Base-by-base conservation (phyloP, 305 asterid species). In the Fraxinus paxiana region DNA sequence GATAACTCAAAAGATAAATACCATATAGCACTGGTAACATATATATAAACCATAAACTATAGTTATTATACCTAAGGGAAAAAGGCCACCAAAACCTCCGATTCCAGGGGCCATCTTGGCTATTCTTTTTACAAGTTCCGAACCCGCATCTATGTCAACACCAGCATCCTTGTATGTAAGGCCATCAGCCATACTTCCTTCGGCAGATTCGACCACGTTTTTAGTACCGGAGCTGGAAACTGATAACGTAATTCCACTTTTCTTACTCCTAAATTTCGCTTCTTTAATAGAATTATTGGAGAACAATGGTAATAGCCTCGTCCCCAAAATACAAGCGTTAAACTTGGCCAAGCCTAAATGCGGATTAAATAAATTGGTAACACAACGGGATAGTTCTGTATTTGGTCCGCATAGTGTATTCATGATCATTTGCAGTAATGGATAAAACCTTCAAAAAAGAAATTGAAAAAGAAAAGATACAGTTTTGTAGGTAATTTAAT, bases 101-200 rank as follows among this genome's bases (percentile, higher is more conserved):
- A 95, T 90, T 43, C 99, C 99, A 10, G 99, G 98, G 67, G 98
- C 94, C 99, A 95, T 90, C 85, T 92, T 92, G 80, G 97, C 97
- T 12, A 95, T 95, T 84, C 99, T 89, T 84, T 81, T 79, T 61
- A 95, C 99, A 71, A 95, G 97, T 87, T 95, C 99, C 5, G 99
- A 85, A 41, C 99, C 99, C 8, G 99, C 97, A 87, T 95, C 98
- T 37, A 95, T 95, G 85, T 95, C 98, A 33, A 95, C 99, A 48
- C 99, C 99, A 9, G 99, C 97, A 79, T 87, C 98, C 88, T 93
- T 95, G 83, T 95, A 95, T 0, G 98, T 95, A 73, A 95, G 93
- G 33, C 89, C 81, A 33, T 84, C 85, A 2, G 78, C 77, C 75
- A 85, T 85, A 81, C 81, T 87, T 26, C 79, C 89, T 24, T 76